phyloP scores from a whole-genome alignment of 2,329 filamentous ascomycete genomes.

The Periconia sp. region DNA sequence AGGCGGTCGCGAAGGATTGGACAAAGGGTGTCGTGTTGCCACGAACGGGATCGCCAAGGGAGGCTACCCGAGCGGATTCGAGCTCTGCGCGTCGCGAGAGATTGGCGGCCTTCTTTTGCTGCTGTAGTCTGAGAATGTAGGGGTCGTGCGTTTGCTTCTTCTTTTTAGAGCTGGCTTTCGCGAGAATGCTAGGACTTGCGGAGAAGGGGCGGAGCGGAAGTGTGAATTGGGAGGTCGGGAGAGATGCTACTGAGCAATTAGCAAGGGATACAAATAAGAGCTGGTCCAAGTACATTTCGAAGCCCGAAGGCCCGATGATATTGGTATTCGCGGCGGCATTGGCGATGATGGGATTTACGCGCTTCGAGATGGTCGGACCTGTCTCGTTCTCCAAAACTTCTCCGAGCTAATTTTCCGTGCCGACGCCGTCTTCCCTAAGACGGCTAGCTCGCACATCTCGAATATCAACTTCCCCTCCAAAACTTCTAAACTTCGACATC shows the following conservation, averaged over 20 bases:
- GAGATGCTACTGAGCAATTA: conserved; percentile 17
- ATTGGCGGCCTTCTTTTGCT: conserved; percentile 84
- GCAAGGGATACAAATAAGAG: not conserved
- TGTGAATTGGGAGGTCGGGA: conserved; percentile 48
- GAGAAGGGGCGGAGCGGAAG: conserved; percentile 64
- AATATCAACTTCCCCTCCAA: conserved; percentile 21
- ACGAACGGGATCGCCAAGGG: conserved; percentile 77
- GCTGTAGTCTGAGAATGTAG: conserved; percentile 79
- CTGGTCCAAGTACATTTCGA: conserved; percentile 35
- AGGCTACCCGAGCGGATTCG: conserved; percentile 65
- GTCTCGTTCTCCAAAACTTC: conserved; percentile 22
- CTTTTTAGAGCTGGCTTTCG: conserved; percentile 51
- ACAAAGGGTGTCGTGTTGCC: conserved; percentile 83
- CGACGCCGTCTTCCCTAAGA: conserved; percentile 13
- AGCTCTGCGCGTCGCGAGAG: conserved; percentile 76
- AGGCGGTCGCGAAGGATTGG: conserved; percentile 74
- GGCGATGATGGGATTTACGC: conserved; percentile 11
- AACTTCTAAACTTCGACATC: conserved; percentile 24
- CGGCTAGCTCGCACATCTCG: conserved; percentile 22
- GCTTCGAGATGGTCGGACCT: not conserved
- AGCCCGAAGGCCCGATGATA: conserved; percentile 51
- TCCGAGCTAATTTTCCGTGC: conserved; percentile 19
- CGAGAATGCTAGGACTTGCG: conserved; percentile 67
- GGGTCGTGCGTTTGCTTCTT: conserved; percentile 77
- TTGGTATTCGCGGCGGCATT: conserved; percentile 58